Percentiles rank a stretch among this genome's conserved stretches.
Evolutionary conservation across 2,329 filamentous ascomycete species (phyloP).

Genomic region (Neonectria sp.): DNA sequence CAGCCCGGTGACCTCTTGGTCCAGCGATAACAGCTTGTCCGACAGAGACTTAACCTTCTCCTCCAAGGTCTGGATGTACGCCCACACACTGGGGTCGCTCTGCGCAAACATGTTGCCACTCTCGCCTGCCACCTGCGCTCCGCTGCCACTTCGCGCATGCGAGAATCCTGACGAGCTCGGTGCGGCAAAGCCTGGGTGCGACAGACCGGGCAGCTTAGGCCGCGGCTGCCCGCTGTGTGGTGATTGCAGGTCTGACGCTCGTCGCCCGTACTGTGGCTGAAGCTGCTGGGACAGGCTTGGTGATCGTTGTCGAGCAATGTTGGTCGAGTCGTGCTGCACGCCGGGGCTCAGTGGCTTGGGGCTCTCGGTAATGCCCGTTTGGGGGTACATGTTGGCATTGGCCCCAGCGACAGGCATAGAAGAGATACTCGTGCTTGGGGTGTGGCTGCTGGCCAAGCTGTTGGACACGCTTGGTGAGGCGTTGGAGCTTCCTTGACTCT

Average conservation of each 20-base stretch:
- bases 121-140: conserved; percentile 68
- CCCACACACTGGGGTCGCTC: conserved; percentile 76
- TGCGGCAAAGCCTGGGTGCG: conserved; percentile 54
- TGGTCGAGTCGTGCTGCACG: conserved; percentile 66
- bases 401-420: conserved; percentile 63
- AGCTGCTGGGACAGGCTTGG: conserved; percentile 77
- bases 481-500: conserved; percentile 68
- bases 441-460: conserved; percentile 60
- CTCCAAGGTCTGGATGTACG: conserved; percentile 80
- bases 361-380: conserved; percentile 85
- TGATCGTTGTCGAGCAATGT: conserved; percentile 71
- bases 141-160: conserved; percentile 60
- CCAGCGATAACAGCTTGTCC: conserved; percentile 53
- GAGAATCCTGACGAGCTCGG: conserved; percentile 50
- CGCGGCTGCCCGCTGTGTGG: conserved; percentile 64
- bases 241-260: conserved; percentile 68
- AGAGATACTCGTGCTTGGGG: conserved; percentile 65
- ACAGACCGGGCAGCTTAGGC: conserved; percentile 56
- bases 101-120: conserved; percentile 78
- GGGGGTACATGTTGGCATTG: conserved; percentile 76
- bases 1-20: conserved; percentile 52
- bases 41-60: conserved; percentile 60
- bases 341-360: conserved; percentile 87
- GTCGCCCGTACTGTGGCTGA: conserved; percentile 72
- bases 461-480: conserved; percentile 67